Evolutionary conservation across 305 asterid genomes (phyloP).

Genomic region (Rubia tinctorum): DNA sequence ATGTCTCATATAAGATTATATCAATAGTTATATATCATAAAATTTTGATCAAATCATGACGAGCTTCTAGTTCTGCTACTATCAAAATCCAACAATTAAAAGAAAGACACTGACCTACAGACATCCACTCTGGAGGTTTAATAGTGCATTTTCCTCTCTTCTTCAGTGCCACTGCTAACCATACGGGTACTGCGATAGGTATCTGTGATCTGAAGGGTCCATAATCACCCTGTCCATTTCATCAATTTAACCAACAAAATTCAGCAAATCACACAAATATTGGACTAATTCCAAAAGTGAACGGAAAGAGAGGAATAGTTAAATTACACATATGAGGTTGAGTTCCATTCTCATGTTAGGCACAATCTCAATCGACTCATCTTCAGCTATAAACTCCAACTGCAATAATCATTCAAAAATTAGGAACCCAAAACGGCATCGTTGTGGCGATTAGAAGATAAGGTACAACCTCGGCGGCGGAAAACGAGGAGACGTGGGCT

Average conservation of each 20-base stretch:
- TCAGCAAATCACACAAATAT: neutral
- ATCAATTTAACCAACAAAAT: neutral
- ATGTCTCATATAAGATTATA: neutral
- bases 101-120: slow-evolving; percentile 54
- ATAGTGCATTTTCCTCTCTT: slow-evolving; percentile 91
- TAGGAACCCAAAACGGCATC: slow-evolving; percentile 4
- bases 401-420: slow-evolving; percentile 24
- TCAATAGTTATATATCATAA: neutral
- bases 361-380: slow-evolving; percentile 70
- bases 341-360: slow-evolving; percentile 81
- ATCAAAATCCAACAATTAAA: neutral
- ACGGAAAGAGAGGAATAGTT: neutral
- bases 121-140: slow-evolving; percentile 85
- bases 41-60: neutral
- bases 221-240: slow-evolving; percentile 61
- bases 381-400: slow-evolving; percentile 97
- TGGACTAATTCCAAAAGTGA: neutral
- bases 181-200: slow-evolving; percentile 70
- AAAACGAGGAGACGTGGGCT: slow-evolving; percentile 50
- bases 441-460: neutral
- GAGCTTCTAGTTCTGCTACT: neutral
- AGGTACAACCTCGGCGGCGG: slow-evolving; percentile 70
- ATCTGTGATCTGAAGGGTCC: slow-evolving; percentile 82
- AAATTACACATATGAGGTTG: slow-evolving; percentile 64
- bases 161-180: slow-evolving; percentile 97